Evolutionary conservation across 1,284 basidiomycete genomes (phyloP).

Genomic region (Volvariella volvacea): DNA sequence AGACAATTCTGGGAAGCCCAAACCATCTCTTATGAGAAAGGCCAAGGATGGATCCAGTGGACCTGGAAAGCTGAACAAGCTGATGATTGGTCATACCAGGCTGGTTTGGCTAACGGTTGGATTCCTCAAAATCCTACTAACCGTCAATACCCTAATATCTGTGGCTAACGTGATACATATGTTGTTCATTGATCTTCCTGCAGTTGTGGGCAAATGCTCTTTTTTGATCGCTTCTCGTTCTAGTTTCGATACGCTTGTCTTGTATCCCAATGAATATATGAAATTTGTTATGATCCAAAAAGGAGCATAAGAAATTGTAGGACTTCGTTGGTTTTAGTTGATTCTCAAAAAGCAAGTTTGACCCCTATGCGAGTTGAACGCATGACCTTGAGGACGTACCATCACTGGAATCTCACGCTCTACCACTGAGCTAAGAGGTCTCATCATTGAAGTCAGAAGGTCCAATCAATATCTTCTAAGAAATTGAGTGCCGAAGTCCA

Average conservation of each 20-base stretch:
- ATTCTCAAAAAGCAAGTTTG: no score
- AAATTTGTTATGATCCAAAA: no score
- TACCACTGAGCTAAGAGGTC: constrained; percentile 25
- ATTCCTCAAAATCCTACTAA: constrained; percentile 55
- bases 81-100: constrained; percentile 74
- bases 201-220: constrained; percentile 2
- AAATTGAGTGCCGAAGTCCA: no score
- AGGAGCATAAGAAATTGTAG: no score
- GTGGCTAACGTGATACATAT: constrained; percentile 19
- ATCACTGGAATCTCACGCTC: constrained; percentile 27
- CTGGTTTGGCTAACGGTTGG: constrained; percentile 76
- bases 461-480: no score
- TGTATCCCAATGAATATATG: no score
- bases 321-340: no score
- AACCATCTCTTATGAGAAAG: constrained; percentile 54
- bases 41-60: constrained; percentile 70
- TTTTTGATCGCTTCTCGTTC: constrained; percentile 2
- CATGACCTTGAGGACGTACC: constrained; percentile 24
- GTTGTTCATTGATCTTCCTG: neutral
- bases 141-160: constrained; percentile 33
- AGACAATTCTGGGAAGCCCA: constrained; percentile 85
- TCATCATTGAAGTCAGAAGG: constrained; percentile 7
- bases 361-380: constrained; percentile 28
- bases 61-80: constrained; percentile 66
- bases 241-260: no score